Base-by-base conservation (phyloP, 31 red algal genomes). In the Odonthalia washingtoniensis region DNA sequence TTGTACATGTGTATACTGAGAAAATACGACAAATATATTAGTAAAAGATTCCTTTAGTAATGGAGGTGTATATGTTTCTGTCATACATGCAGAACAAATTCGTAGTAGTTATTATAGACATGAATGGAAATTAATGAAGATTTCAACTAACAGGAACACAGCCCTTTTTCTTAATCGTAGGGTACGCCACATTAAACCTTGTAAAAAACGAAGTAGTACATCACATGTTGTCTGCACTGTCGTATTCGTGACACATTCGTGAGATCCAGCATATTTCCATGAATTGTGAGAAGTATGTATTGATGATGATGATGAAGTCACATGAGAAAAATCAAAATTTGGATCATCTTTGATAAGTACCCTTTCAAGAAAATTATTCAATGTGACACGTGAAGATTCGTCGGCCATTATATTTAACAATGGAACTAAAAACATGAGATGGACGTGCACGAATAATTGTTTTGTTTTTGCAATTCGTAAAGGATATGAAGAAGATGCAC, bases 261-360 rank as follows among this genome's bases (percentile, higher is more conserved):
- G 38, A 69, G 69, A 69, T 41, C 30, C 40, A 14, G 80, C 80
- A 49, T 3, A 80, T n/a, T n/a, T n/a, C n/a, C n/a, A n/a, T n/a
- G n/a, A n/a, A n/a, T n/a, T n/a, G n/a, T 35, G 49, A 49, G 36
- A 31, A 39, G 65, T 64, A 41, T 33, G 36, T 4, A 64, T 63
- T 1, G 80, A 83, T 28, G 80, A 33, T 17, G 80, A 83, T 83
- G 80, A 83, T 17, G 80, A 83, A 2, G 80, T 43, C 42, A 64
- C 80, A 1, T 60, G 64, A 26, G 80, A 83, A 83, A 69, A 67
- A 36, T 83, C 80, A 43, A 83, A 83, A 45, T 43, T 68, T 0
- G 69, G 36, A 0, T 60, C 33, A 27, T 60, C 61, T 21, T 83
- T 64, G 37, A 69, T 33, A 69, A 83, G 62, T 37, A 83, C 67